These are phyloP conservation scores for Peronospora tabacina DNA, from an alignment of 352 stramenopile genomes.

Conservation along the genomic window DNA sequence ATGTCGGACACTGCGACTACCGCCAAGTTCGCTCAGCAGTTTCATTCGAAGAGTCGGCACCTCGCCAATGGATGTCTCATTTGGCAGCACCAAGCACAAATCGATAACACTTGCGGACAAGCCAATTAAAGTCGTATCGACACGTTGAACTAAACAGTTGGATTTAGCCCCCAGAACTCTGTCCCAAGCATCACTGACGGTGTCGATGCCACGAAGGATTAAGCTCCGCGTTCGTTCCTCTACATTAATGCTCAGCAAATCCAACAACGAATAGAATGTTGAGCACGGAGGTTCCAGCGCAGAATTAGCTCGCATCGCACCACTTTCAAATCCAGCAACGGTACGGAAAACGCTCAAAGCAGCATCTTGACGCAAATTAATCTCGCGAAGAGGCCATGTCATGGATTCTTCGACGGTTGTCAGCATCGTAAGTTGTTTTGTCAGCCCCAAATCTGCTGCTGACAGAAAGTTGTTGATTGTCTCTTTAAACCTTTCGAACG, in stretches of 20 bases:
- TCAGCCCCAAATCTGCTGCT: constrained; percentile 4
- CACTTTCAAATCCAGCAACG: not conserved
- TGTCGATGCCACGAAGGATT: constrained; percentile 10
- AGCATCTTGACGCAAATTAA: constrained; percentile 3
- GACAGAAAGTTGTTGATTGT: constrained; percentile 9
- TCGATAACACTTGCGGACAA: constrained; percentile 25
- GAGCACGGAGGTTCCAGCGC: constrained; percentile 2
- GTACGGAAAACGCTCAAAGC: constrained; percentile 9
- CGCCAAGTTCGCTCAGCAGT: constrained; percentile 9
- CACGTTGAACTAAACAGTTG: constrained; percentile 14
- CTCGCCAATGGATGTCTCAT: constrained; percentile 1
- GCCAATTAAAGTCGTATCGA: constrained; percentile 33
- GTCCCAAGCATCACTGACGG: constrained; percentile 15
- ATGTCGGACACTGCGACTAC: constrained; percentile 2
- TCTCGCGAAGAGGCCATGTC: constrained; percentile 15
- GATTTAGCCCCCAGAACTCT: constrained; percentile 1
- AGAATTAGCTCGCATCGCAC: constrained; percentile 3
- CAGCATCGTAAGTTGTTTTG: constrained; percentile 23
- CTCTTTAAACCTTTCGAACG: constrained; percentile 23
- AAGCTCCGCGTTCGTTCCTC: constrained; percentile 22
- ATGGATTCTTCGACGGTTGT: constrained; percentile 20
- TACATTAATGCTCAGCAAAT: constrained; percentile 20
- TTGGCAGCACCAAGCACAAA: constrained; percentile 21
- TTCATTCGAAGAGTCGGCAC: constrained; percentile 8
- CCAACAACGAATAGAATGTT: constrained; percentile 13